Evolutionary conservation across 148 eudicot species (phyloP), one percentile per base, ranked within the genome.

Genomic region (Beta vulgaris): DNA sequence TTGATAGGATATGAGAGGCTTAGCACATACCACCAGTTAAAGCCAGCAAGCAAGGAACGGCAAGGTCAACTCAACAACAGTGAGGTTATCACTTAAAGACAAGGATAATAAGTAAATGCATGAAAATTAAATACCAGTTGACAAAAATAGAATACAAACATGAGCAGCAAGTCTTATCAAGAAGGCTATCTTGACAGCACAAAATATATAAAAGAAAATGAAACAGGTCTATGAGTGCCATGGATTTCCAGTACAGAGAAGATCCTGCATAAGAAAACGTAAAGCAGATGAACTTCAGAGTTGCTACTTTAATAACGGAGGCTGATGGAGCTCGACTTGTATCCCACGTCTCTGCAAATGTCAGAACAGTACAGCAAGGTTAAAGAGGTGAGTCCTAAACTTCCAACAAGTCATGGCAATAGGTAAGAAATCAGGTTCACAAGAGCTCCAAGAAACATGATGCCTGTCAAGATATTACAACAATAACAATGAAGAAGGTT

Each of bases 341-440:
- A 48, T 31, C 74, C 83, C 77, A 73, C 72, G 80, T 87, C 87
- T 86, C 97, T 93, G 98, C 98, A 93, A 87, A 87, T 84, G 84
- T 84, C 83, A 87, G 72, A 91, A 93, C 89, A 93, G 87, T 77
- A 91, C 90, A 87, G 88, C 91, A 91, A 91, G 92, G 89, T 91
- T 88, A 93, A 82, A 88, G 88, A 83, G 81, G 98, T 93, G 92
- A 93, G 94, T 86, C 93, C 83, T 85, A 93, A 88, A 93, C 96
- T 87, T 89, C 96, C 91, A 91, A 91, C 88, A 88, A 85, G 85
- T 81, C 88, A 87, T 84, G 86, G 89, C 86, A 84, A 82, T 84
- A 91, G 84, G 85, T 86, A 86, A 88, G 84, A 78, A 90, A 91
- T 86, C 92, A 89, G 87, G 88, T 84, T 84, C 82, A 86, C 80